Conservation (phyloP, 805 yeast genomes). For the Teunomyces cretensis region DNA sequence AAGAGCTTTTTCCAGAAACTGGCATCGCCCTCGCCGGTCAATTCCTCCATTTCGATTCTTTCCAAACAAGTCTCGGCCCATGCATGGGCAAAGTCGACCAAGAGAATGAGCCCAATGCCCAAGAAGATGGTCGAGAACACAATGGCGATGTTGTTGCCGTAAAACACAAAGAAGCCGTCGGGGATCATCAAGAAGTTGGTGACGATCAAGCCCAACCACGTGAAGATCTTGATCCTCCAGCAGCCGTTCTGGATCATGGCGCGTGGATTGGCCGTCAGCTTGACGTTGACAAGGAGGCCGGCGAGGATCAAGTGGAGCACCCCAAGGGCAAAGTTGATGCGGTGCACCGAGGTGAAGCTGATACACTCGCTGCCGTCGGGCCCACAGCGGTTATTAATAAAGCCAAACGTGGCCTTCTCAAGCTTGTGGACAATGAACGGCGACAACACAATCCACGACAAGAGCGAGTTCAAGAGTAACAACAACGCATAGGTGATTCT, state of each 20-base stretch:
- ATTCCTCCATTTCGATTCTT: conserved; percentile 77
- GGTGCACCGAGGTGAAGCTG: conserved; percentile 92
- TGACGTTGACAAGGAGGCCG: conserved; percentile 64
- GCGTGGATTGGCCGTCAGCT: conserved; percentile 73
- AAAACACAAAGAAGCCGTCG: conserved; percentile 78
- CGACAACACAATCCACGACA: conserved; percentile 92
- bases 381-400: conserved; percentile 68
- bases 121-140: conserved; percentile 81
- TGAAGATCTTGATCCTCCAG: conserved; percentile 76
- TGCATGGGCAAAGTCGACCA: conserved; percentile 96
- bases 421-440: conserved; percentile 75
- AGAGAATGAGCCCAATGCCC: conserved; percentile 81
- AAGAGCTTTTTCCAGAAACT: conserved; percentile 77
- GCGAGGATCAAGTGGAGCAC: conserved; percentile 73
- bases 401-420: conserved; percentile 67
- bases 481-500: conserved; percentile 82
- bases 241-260: conserved; percentile 86
- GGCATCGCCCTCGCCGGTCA: conserved; percentile 50
- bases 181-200: conserved; percentile 73
- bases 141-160: conserved; percentile 90
- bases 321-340: conserved; percentile 87
- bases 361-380: conserved; percentile 71
- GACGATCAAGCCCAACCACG: conserved; percentile 56
- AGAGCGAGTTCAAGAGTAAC: conserved; percentile 70
- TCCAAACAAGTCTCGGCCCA: conserved; percentile 97